These are phyloP conservation scores for Moringa oleifera DNA, from an alignment of 345 rosid species.

Conservation along the genomic window DNA sequence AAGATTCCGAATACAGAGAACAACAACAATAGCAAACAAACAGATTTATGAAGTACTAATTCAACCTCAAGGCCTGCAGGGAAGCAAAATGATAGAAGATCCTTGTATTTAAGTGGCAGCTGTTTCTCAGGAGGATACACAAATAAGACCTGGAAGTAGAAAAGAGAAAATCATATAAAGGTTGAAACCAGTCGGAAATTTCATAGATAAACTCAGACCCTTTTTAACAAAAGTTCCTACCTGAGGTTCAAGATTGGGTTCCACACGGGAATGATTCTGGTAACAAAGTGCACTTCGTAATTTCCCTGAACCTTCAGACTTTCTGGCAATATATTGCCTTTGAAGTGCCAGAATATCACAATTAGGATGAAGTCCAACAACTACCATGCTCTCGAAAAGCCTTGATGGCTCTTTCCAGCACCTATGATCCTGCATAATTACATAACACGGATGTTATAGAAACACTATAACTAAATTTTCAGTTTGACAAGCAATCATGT, in stretches of 20 bases:
- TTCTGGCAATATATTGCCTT: slow-evolving; percentile 50
- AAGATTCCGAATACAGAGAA: neutral
- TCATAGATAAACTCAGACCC: slow-evolving; percentile 1
- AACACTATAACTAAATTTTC: slow-evolving; percentile 2
- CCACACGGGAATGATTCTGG: slow-evolving; percentile 68
- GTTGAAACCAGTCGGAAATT: neutral
- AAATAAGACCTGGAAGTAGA: slow-evolving; percentile 66
- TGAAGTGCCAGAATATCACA: slow-evolving; percentile 79
- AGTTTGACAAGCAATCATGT: neutral
- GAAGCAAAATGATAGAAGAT: slow-evolving; percentile 90
- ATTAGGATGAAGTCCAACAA: slow-evolving; percentile 89
- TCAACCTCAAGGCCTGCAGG: slow-evolving; percentile 93
- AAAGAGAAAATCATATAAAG: slow-evolving; percentile 9
- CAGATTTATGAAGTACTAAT: slow-evolving; percentile 4
- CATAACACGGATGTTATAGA: neutral
- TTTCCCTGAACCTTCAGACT: slow-evolving; percentile 60
- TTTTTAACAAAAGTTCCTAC: slow-evolving; percentile 24
- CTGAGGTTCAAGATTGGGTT: slow-evolving; percentile 85
- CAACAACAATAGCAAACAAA: neutral
- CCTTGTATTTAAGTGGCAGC: slow-evolving; percentile 75
- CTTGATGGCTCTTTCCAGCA: slow-evolving; percentile 75
- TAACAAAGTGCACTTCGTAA: slow-evolving; percentile 43
- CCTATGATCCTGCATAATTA: slow-evolving; percentile 62
- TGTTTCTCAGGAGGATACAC: slow-evolving; percentile 87
- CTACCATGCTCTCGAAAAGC: slow-evolving; percentile 91